phyloP scores from a whole-genome alignment of 306 rosid genomes.

The Rosa chinensis region DNA sequence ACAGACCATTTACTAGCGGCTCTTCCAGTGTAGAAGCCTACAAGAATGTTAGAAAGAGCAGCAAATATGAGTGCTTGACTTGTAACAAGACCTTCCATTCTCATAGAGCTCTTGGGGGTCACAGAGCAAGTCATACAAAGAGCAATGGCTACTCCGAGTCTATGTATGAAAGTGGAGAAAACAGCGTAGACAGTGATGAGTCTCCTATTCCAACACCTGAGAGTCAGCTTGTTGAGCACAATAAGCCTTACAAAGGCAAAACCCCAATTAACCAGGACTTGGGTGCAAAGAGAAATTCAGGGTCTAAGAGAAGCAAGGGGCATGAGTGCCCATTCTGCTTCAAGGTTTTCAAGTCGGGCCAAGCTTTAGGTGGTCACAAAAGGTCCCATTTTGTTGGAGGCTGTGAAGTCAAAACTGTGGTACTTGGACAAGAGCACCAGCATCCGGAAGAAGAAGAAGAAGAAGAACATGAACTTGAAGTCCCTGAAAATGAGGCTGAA shows the following conservation, averaged over 20 bases:
- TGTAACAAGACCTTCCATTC: conserved; percentile 41
- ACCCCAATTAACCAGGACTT: conserved; percentile 24
- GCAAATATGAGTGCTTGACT: conserved; percentile 40
- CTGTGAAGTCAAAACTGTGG: conserved; percentile 50
- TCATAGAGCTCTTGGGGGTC: conserved; percentile 42
- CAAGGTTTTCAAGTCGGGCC: conserved; percentile 76
- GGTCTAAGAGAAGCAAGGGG: conserved; percentile 58
- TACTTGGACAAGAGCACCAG: conserved; percentile 37
- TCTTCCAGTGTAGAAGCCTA: conserved; percentile 28
- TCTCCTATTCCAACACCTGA: conserved; percentile 37
- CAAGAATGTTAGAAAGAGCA: conserved; percentile 24
- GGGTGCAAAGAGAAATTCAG: conserved; percentile 43
- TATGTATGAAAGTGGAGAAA: conserved; percentile 60
- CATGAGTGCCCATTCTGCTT: conserved; percentile 90
- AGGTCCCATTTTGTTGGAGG: conserved; percentile 91
- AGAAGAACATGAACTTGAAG: conserved; percentile 17
- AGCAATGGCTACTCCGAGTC: conserved; percentile 40
- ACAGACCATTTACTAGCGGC: conserved; percentile 28
- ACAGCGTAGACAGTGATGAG: conserved; percentile 51
- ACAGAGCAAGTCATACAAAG: conserved; percentile 43
- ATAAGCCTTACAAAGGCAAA: conserved; percentile 21
- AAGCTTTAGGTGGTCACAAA: conserved; percentile 97
- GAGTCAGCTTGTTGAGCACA: conserved; percentile 13
- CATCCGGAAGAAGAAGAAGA: neutral
- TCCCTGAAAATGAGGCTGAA: conserved; percentile 26